Percentiles rank a stretch among this genome's conserved stretches.
These are phyloP conservation scores for Phaffomyces antillensis DNA, from an alignment of 805 yeast genomes.

Conservation along the genomic window DNA sequence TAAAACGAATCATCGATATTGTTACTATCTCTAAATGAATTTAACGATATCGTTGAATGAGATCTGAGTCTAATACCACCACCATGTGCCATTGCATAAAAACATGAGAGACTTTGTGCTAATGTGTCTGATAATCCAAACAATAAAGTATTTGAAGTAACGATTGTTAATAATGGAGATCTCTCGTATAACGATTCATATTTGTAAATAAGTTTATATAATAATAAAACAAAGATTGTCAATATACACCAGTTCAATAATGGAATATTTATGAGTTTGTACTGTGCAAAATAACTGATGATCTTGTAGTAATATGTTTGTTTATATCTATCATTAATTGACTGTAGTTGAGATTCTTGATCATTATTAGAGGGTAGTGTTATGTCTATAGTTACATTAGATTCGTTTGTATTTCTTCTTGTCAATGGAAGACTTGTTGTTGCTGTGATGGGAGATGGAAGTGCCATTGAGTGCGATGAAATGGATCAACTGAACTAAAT, in stretches of 20 bases:
- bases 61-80: conserved; percentile 4
- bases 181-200: conserved; percentile 56
- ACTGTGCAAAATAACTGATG: conserved; percentile 17
- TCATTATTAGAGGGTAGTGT: not conserved
- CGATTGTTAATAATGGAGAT: conserved; percentile 68
- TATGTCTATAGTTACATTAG: conserved; percentile 1
- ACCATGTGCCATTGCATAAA: conserved; percentile 10
- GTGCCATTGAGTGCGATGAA: not conserved
- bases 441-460: not conserved
- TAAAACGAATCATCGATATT: conserved; percentile 18
- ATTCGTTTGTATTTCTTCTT: not conserved
- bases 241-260: conserved; percentile 49
- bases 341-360: not conserved
- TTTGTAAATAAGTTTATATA: conserved; percentile 46
- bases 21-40: conserved; percentile 7
- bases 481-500: not conserved
- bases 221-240: conserved; percentile 37
- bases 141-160: conserved; percentile 70
- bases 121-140: conserved; percentile 88
- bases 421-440: not conserved
- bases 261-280: conserved; percentile 44
- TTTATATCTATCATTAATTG: conserved; percentile 10
- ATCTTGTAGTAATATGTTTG: conserved; percentile 13
- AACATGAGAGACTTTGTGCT: conserved; percentile 52
- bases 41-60: conserved; percentile 11